Evolutionary conservation across 2,329 filamentous ascomycete genomes (phyloP).

Genomic region (Shiraia sp.): DNA sequence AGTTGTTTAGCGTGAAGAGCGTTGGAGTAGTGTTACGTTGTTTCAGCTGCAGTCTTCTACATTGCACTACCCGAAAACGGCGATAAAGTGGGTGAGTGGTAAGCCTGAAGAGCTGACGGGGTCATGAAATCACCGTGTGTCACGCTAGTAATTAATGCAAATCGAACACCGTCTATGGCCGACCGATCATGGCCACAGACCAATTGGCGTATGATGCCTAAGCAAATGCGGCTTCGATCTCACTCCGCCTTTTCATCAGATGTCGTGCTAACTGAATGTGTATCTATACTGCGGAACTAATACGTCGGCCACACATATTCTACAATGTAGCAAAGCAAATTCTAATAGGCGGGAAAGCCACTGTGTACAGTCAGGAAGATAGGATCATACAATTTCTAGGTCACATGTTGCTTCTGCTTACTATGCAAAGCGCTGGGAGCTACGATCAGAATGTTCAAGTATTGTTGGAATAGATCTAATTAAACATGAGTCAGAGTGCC

Average conservation of each 20-base stretch:
- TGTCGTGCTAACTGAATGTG: background rate
- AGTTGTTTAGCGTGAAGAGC: too few species aligned
- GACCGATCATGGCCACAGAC: conserved; percentile 5
- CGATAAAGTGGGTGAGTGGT: background rate
- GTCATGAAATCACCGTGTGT: conserved; percentile 1
- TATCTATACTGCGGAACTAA: too few species aligned
- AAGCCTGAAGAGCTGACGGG: background rate
- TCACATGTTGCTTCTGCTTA: too few species aligned
- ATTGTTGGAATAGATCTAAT: too few species aligned
- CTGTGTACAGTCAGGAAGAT: too few species aligned
- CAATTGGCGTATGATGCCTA: conserved; percentile 12
- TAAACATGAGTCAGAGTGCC: too few species aligned
- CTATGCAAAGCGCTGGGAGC: too few species aligned
- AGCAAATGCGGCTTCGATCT: conserved; percentile 14
- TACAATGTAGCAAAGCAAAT: too few species aligned
- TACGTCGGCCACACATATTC: too few species aligned
- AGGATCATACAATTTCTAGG: too few species aligned
- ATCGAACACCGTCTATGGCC: background rate
- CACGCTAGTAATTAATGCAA: background rate
- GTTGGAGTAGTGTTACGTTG: conserved; percentile 1
- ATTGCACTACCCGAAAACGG: conserved; percentile 8
- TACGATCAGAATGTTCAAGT: too few species aligned
- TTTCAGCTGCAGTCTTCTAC: conserved; percentile 1
- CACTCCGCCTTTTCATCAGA: conserved; percentile 15
- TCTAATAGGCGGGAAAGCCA: too few species aligned